phyloP scores from a whole-genome alignment of 139 green algal species.

The Choricystis sp. region DNA sequence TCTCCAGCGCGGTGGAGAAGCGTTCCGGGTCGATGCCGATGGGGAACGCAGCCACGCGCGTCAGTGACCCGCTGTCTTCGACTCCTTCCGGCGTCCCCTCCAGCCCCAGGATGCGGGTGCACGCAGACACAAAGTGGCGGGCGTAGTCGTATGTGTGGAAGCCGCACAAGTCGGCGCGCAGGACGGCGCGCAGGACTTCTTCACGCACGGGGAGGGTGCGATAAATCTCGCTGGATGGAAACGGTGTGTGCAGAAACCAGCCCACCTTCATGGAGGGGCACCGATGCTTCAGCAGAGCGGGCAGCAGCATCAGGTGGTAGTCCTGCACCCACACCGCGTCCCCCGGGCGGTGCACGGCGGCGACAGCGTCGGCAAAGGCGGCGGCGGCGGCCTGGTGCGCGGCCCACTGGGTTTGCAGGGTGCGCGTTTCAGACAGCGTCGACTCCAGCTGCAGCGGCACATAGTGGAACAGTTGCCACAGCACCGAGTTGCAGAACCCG shows the following conservation, averaged over 20 bases:
- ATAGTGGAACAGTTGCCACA: conserved; percentile 98
- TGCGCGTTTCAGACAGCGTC: conserved; percentile 66
- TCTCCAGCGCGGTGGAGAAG: conserved; percentile 75
- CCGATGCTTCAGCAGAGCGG: conserved; percentile 67
- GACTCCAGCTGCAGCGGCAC: conserved; percentile 85
- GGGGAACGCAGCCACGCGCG: conserved; percentile 71
- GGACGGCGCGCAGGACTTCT: conserved; percentile 66
- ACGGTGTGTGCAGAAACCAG: conserved; percentile 86
- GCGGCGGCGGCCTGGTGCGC: conserved; percentile 61
- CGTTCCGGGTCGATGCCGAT: conserved; percentile 97
- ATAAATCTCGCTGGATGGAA: conserved; percentile 75
- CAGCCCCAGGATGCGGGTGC: conserved; percentile 80
- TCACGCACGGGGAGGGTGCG: conserved; percentile 65
- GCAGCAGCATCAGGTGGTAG: conserved; percentile 93
- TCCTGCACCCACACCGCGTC: conserved; percentile 88
- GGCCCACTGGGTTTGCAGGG: conserved; percentile 76
- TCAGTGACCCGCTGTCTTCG: conserved; percentile 81
- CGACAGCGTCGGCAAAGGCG: conserved; percentile 57
- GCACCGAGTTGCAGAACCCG: conserved; percentile 95
- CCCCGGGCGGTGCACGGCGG: conserved; percentile 48
- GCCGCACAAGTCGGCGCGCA: conserved; percentile 74
- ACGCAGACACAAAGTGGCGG: conserved; percentile 81
- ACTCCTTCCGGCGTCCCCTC: conserved; percentile 81
- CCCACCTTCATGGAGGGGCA: conserved; percentile 67
- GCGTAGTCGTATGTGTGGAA: conserved; percentile 95